Base-by-base conservation (phyloP, 768 basidiomycete genomes). In the Sistotremastrum suecicum region DNA sequence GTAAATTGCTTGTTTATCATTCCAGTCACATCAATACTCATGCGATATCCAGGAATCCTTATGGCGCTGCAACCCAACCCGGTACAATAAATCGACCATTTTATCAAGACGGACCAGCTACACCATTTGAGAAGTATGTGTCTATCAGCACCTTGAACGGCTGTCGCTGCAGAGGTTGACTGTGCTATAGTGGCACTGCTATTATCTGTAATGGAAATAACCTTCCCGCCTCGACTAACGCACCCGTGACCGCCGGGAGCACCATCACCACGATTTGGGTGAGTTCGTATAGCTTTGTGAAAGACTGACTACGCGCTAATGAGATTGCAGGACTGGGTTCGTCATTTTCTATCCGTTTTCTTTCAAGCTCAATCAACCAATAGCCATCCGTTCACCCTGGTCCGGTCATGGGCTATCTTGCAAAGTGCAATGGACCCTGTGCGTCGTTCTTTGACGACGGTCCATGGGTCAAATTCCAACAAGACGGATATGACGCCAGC, bases 401-500 rank as follows among this genome's bases (percentile, higher is more conserved):
- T 20, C 20, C 20, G 20, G 20, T 20, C 20, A 20, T 20, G 31
- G 33, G 40, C 8, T 41, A 41, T 12, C 40, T 41, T 7, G 40
- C 40, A n/a, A 41, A 41, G 33, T 41, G 40, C 10, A 41, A 41
- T 12, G 40, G 40, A 32, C 40, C 40, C 7, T 41, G 40, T 12
- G 40, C 40, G 5, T 29, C 29, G 29, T 41, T 41, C 40, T 30
- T 32, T 20, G 40, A 41, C 10, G 40, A 41, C 33, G 40, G 40
- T 10, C 40, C 40, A 9, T 41, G 40, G 40, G 40, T 41, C 40
- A 41, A 41, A 11, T 30, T 41, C 40, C 40, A 41, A 10, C 40
- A 41, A 32, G 40, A 41, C 40, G 40, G 40, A 41, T 41, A 41
- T 32, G 40, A 41, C 40, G 29, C 40, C 7, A 41, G 40, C 40